Evolutionary conservation across 1,139 yeast genomes (phyloP).

Genomic region (Taiozyma sp.): DNA sequence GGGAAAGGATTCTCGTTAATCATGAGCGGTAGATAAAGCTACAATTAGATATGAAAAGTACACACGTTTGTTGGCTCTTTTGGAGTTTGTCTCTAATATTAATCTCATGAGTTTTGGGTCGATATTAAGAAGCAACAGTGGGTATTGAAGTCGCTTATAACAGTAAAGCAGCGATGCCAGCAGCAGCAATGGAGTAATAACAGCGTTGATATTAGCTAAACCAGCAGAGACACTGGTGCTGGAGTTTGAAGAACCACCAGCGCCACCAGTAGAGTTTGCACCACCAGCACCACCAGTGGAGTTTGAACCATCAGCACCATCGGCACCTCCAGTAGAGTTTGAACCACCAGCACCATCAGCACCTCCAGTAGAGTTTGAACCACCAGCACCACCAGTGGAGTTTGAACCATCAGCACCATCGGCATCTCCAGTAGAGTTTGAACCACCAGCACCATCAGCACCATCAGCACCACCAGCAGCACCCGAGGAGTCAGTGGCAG

Average conservation of each 20-base stretch:
- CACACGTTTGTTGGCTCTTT: not conserved
- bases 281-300: not conserved
- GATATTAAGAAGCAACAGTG: not conserved
- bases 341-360: not conserved
- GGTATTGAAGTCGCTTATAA: constrained; percentile 2
- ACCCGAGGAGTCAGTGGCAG: constrained; percentile 2
- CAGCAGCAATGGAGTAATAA: constrained; percentile 16
- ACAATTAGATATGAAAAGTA: no score
- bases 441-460: not conserved
- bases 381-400: not conserved
- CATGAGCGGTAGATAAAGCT: no score
- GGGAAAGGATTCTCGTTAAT: no score
- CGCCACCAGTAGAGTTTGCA: not conserved
- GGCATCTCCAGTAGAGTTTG: not conserved
- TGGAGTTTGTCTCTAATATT: not conserved
- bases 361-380: not conserved
- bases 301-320: not conserved
- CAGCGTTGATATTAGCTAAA: constrained; percentile 13
- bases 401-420: constrained; percentile 3
- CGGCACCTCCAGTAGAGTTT: not conserved
- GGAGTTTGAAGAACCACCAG: not conserved
- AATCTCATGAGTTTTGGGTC: not conserved
- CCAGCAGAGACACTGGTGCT: constrained; percentile 15
- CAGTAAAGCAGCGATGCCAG: constrained; percentile 20
- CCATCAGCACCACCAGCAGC: constrained; percentile 1